Evolutionary conservation across 805 yeast species (phyloP).

Genomic region (Metschnikowia cerradonensis): DNA sequence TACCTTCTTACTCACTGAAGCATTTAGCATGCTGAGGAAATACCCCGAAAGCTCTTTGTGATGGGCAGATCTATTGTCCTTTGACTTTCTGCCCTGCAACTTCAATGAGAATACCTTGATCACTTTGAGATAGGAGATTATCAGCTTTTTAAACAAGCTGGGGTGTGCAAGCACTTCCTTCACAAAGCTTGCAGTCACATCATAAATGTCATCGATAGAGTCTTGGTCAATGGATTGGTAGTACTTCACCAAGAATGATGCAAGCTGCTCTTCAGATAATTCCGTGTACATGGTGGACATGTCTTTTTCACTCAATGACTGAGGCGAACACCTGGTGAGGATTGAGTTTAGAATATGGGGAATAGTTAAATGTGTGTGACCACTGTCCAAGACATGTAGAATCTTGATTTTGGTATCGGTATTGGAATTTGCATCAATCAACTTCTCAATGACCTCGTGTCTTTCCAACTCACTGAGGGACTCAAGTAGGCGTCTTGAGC

Average conservation of each 20-base stretch:
- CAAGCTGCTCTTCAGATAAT: constrained; percentile 42
- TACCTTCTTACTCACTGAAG: constrained; percentile 8
- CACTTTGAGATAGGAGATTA: constrained; percentile 53
- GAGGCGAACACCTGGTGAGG: constrained; percentile 41
- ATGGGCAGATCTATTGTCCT: constrained; percentile 30
- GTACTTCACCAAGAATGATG: constrained; percentile 57
- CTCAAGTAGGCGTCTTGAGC: constrained; percentile 63
- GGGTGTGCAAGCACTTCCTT: constrained; percentile 52
- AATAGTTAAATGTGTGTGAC: constrained; percentile 69
- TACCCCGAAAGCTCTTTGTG: constrained; percentile 46
- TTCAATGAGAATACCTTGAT: constrained; percentile 52
- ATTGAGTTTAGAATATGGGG: constrained; percentile 63
- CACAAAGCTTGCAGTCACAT: constrained; percentile 51
- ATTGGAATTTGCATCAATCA: constrained; percentile 40
- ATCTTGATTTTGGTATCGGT: constrained; percentile 42
- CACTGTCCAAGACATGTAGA: constrained; percentile 78
- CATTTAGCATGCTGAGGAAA: constrained; percentile 28
- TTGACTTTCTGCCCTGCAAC: constrained; percentile 53
- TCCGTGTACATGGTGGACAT: constrained; percentile 47
- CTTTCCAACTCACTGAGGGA: constrained; percentile 64
- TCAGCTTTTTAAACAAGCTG: constrained; percentile 42
- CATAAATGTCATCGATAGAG: constrained; percentile 76
- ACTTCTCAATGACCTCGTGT: constrained; percentile 63
- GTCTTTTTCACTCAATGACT: constrained; percentile 24
- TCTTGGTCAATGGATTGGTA: constrained; percentile 66